Base-by-base conservation (phyloP, 163 green algal species). In the Scenedesmus sp. region DNA sequence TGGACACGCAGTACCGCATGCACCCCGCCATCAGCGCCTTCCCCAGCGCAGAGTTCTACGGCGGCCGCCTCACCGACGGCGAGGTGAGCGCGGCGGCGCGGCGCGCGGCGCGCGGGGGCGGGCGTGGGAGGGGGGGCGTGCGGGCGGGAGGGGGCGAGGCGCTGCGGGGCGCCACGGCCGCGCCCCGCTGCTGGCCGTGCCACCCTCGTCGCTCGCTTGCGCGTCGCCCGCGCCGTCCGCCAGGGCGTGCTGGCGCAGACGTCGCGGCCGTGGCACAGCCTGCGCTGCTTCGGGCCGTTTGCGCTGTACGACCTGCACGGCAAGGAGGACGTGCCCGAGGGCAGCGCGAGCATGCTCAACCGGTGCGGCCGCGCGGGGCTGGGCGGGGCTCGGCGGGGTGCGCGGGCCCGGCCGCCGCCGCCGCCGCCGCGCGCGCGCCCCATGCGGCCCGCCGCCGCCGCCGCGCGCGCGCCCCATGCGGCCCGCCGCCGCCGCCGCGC, bases 1-100 rank as follows among this genome's bases (percentile, higher is more conserved):
- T 91, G 51, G 63, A 85, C 45, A 80, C 82, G 78, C 87, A 98
- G 90, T 98, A 98, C 88, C 92, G 96, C 62, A 99, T 98, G 96
- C 91, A 99, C 86, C 96, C 96, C 4, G 70, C 63, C 47, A 98
- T 99, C 86, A 88, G 80, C 39, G 22, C 28, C 51, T 99, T 98
- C 84, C 93, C 96, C 42, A 95, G 89, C 13, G 42, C 53, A 18
- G 71, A 92, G 60, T 99, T 99, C 83, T 99, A 99, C 81, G 54
- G 75, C 9, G 92, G 93, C 26, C 50, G 67, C 13, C 80, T 98
- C n/a, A 63, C 83, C 36, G 82, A 90, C 62, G 85, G 83, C 7
- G 72, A 88, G 85, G 85, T 87, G 50, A 0, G 65, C 3, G 58
- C n/a, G n/a, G n/a, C n/a, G n/a, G n/a, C n/a, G n/a, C n/a, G n/a